Evolutionary conservation across 148 eudicot species (phyloP).

Genomic region (Suaeda aralocaspica): DNA sequence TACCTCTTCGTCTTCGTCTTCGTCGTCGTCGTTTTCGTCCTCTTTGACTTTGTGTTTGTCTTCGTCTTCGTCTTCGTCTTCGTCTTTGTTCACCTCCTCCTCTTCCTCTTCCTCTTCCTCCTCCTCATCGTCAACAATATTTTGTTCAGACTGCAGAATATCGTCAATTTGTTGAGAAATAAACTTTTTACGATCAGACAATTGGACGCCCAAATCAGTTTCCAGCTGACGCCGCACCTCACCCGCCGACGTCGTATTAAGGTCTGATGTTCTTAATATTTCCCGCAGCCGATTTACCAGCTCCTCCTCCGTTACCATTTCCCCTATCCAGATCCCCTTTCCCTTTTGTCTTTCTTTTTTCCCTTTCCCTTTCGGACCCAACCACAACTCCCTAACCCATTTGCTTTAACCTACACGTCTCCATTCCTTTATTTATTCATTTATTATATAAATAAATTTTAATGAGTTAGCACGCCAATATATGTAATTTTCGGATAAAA

Average conservation of each 20-base stretch:
- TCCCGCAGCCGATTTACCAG: constrained; percentile 39
- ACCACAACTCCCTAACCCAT: too few relatives aligned
- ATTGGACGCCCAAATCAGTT: constrained; percentile 39
- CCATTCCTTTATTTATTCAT: too few relatives aligned
- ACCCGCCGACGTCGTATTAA: constrained; percentile 46
- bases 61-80: constrained; percentile 6
- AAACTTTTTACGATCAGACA: constrained; percentile 37
- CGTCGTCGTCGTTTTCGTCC: constrained; percentile 6
- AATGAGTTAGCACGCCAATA: too few relatives aligned
- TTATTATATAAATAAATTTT: too few relatives aligned
- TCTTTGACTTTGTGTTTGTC: neutral
- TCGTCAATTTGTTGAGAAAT: constrained; percentile 46
- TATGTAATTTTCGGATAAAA: too few relatives aligned
- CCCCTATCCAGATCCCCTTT: too few relatives aligned
- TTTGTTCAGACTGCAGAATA: constrained; percentile 16
- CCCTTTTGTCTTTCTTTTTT: too few relatives aligned
- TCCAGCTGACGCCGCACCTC: constrained; percentile 51
- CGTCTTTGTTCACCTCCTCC: neutral
- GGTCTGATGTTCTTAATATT: constrained; percentile 43
- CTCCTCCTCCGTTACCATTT: constrained; percentile 49
- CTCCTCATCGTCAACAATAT: neutral
- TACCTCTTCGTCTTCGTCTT: constrained; percentile 6
- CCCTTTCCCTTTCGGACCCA: too few relatives aligned
- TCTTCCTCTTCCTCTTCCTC: constrained; percentile 20
- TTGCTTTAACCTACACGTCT: too few relatives aligned